A percentile compares a stretch with the other conserved stretches of the same genome.
Evolutionary conservation across 257 asterid genomes (phyloP).

Genomic region (Catharanthus roseus): DNA sequence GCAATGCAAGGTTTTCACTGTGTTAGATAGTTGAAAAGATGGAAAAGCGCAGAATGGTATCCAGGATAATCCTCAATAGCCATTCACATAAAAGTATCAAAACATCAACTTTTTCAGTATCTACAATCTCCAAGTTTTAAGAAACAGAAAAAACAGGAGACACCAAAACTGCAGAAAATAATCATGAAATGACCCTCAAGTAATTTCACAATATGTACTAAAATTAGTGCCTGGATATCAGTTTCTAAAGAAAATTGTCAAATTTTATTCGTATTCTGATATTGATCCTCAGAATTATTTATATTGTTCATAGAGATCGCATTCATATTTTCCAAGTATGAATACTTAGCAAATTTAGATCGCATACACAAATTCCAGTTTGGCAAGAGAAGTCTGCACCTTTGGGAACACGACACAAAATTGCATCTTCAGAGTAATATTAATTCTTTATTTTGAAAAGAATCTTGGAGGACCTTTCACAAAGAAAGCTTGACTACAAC

Average conservation of each 20-base stretch:
- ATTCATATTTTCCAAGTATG: too few species aligned
- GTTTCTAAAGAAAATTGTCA: not conserved
- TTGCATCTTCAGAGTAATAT: too few species aligned
- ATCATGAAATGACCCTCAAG: not conserved
- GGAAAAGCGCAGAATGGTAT: not conserved
- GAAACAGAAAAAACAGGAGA: not conserved
- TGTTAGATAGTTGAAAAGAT: not conserved
- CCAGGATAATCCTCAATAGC: not conserved
- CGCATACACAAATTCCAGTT: too few species aligned
- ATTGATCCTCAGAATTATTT: not conserved
- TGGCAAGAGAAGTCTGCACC: too few species aligned
- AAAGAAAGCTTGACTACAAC: too few species aligned
- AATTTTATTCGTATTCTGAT: not conserved
- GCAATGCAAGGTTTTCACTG: slow-evolving; percentile 17
- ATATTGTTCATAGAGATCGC: too few species aligned
- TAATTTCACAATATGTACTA: not conserved
- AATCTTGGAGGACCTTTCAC: too few species aligned
- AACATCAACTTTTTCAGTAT: not conserved
- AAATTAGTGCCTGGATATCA: not conserved
- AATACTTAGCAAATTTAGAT: too few species aligned
- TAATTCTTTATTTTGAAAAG: too few species aligned
- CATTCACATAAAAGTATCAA: not conserved
- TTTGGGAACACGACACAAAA: too few species aligned
- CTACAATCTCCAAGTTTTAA: not conserved
- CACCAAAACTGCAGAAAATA: not conserved